phyloP scores from a whole-genome alignment of 441 rosid species.

The Sinapis alba region DNA sequence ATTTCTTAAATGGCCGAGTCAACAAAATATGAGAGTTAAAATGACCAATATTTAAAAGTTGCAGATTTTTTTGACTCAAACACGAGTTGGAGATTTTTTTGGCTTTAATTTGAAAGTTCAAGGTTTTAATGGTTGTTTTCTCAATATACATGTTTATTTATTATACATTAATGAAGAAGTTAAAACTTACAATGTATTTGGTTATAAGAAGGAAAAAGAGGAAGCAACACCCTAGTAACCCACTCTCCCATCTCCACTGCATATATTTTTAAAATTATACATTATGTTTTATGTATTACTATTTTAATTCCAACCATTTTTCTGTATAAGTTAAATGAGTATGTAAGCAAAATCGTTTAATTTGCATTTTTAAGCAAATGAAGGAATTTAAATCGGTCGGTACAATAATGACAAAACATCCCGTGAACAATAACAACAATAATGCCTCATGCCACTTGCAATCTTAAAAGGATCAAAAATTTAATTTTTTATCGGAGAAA shows the following conservation, averaged over 20 bases:
- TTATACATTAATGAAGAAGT: neutral
- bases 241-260: conserved; percentile 80
- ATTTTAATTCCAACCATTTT: neutral
- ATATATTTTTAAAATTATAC: conserved; percentile 12
- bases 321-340: neutral
- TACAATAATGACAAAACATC: conserved; percentile 24
- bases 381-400: neutral
- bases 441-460: conserved; percentile 13
- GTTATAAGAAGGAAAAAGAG: conserved; percentile 58
- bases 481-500: neutral
- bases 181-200: conserved; percentile 49
- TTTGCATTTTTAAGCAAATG: neutral
- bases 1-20: too few species aligned
- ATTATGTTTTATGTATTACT: neutral
- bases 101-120: too few species aligned
- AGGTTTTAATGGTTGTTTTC: too few species aligned
- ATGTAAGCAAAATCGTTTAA: neutral
- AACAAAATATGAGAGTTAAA: too few species aligned
- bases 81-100: too few species aligned
- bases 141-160: neutral
- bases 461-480: neutral
- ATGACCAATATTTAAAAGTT: too few species aligned
- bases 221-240: conserved; percentile 55
- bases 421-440: conserved; percentile 37
- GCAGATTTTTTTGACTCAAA: too few species aligned